A percentile compares a stretch with the other conserved stretches of the same genome.
phyloP scores from a whole-genome alignment of 495 filamentous ascomycete species.

The Opeltia flavorubescens region DNA sequence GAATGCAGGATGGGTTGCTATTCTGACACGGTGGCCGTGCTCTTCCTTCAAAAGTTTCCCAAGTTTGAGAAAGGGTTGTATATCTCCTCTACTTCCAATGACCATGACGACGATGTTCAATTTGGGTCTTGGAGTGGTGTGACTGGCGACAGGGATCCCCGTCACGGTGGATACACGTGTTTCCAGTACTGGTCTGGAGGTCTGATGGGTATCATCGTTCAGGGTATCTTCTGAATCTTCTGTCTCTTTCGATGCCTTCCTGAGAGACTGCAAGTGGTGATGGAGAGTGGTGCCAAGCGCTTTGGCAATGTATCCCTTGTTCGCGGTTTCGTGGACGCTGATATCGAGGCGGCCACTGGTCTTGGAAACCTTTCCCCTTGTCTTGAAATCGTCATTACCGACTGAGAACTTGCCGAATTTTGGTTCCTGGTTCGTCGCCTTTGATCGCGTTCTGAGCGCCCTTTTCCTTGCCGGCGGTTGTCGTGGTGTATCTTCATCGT shows the following conservation, averaged over 20 bases:
- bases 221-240: not conserved
- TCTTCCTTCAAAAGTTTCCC: constrained; percentile 49
- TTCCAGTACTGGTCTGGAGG: not conserved
- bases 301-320: constrained; percentile 52
- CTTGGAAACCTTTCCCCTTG: constrained; percentile 50
- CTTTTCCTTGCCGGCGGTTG: not conserved
- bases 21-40: constrained; percentile 38
- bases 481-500: constrained; percentile 6
- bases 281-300: constrained; percentile 45
- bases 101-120: constrained; percentile 72
- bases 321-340: constrained; percentile 51
- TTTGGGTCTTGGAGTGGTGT: constrained; percentile 22
- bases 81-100: constrained; percentile 61
- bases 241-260: not conserved
- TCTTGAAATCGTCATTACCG: constrained; percentile 48
- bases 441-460: not conserved
- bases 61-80: constrained; percentile 62
- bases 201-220: not conserved
- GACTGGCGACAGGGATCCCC: not conserved
- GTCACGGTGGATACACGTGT: not conserved
- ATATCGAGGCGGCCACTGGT: constrained; percentile 58
- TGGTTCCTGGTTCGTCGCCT: not conserved
- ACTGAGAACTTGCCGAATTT: constrained; percentile 28
- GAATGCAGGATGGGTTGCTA: constrained; percentile 51
- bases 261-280: constrained; percentile 20